A percentile compares a stretch with the other conserved stretches of the same genome.
Evolutionary conservation across 2,329 filamentous ascomycete species (phyloP).

Genomic region (Fusarium veterinarium): DNA sequence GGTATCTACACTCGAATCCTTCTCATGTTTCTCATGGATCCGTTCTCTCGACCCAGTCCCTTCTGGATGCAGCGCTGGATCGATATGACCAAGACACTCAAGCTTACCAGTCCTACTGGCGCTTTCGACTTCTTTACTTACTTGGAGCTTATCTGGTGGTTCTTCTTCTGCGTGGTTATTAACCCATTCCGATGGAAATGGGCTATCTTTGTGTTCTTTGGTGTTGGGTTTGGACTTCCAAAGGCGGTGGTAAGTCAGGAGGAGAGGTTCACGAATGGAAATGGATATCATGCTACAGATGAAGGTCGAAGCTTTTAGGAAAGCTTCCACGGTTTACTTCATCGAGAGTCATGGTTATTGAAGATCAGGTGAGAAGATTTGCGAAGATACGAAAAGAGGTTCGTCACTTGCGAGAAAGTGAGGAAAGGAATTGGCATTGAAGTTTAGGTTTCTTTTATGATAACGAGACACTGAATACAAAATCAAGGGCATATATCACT

Average conservation of each 20-base stretch:
- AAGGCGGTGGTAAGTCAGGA: slow-evolving; percentile 74
- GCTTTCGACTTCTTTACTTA: slow-evolving; percentile 94
- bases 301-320: slow-evolving; percentile 31
- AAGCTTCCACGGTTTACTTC: fast-evolving
- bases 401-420: no score
- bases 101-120: slow-evolving; percentile 74
- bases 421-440: neutral
- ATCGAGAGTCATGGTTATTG: neutral
- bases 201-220: slow-evolving; percentile 85
- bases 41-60: slow-evolving; percentile 75
- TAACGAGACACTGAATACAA: neutral
- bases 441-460: neutral
- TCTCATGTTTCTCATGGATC: slow-evolving; percentile 87
- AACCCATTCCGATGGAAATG: slow-evolving; percentile 94
- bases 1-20: slow-evolving; percentile 89
- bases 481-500: neutral
- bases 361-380: neutral
- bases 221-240: slow-evolving; percentile 75
- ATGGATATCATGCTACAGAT: slow-evolving; percentile 31
- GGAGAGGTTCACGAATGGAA: slow-evolving; percentile 58
- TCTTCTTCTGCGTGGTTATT: slow-evolving; percentile 78
- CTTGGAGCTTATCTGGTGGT: slow-evolving; percentile 87
- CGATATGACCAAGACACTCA: slow-evolving; percentile 81
- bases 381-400: neutral
- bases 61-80: slow-evolving; percentile 89